Percentiles rank a stretch among this genome's conserved stretches.
Conservation (phyloP, 768 basidiomycete species). For the Leccinum variicolor region DNA sequence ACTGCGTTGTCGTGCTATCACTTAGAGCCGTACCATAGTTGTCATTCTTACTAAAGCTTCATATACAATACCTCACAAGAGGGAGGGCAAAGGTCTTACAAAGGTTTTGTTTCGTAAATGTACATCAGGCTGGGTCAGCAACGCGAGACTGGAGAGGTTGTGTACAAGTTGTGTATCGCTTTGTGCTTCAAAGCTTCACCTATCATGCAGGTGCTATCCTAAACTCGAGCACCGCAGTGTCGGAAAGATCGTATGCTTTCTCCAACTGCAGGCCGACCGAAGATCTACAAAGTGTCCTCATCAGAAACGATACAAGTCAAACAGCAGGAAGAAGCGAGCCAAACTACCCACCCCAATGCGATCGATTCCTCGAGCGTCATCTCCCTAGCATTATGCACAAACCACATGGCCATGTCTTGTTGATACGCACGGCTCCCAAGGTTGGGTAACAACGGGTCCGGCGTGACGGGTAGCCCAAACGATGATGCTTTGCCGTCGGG, state of each 20-base stretch:
- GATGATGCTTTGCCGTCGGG: neutral
- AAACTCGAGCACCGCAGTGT: neutral
- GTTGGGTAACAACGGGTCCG: conserved; percentile 45
- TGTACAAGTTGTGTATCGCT: neutral
- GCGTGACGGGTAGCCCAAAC: conserved; percentile 28
- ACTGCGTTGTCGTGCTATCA: neutral
- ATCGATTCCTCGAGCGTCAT: conserved; percentile 30
- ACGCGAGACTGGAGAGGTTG: too few species aligned
- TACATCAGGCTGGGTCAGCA: too few species aligned
- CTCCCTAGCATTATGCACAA: conserved; percentile 39
- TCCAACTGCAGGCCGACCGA: neutral
- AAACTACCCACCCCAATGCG: neutral
- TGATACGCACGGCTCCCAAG: conserved; percentile 42
- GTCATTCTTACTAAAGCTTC: neutral
- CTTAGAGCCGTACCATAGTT: neutral
- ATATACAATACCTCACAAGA: neutral
- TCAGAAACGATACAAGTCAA: neutral
- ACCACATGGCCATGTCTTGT: conserved; percentile 47
- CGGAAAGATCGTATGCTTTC: neutral
- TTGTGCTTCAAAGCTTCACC: too few species aligned
- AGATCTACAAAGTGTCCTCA: neutral
- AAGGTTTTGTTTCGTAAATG: too few species aligned
- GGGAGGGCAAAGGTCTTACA: too few species aligned
- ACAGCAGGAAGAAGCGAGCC: neutral
- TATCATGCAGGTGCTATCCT: neutral